Evolutionary conservation across 2,329 filamentous ascomycete genomes (phyloP).

Genomic region (Talaromyces pinophilus): DNA sequence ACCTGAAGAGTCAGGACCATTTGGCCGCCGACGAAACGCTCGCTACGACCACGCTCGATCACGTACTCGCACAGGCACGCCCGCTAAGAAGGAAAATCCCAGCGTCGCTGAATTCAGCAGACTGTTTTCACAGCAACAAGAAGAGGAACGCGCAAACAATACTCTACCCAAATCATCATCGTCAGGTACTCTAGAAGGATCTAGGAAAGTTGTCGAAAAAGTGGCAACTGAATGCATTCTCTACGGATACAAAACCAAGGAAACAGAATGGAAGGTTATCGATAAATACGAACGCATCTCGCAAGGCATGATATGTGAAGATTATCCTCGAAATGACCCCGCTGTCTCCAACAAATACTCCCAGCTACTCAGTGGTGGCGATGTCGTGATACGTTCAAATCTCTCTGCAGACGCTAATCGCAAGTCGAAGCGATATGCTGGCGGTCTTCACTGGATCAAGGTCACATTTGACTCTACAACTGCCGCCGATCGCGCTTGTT

Average conservation of each 20-base stretch:
- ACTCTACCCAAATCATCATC: conserved; percentile 44
- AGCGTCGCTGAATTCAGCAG: conserved; percentile 52
- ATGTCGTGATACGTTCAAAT: conserved; percentile 66
- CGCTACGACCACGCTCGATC: conserved; percentile 49
- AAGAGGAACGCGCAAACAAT: conserved; percentile 42
- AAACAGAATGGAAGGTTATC: conserved; percentile 76
- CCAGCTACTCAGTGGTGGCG: conserved; percentile 71
- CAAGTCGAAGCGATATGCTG: conserved; percentile 77
- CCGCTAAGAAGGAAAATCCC: conserved; percentile 59
- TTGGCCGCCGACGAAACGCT: conserved; percentile 56
- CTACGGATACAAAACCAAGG: conserved; percentile 74
- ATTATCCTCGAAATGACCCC: conserved; percentile 85
- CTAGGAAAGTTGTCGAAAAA: conserved; percentile 45
- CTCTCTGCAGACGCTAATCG: conserved; percentile 72
- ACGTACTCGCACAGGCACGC: conserved; percentile 60
- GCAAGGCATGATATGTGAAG: conserved; percentile 79
- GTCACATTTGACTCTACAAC: conserved; percentile 75
- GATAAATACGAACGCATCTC: conserved; percentile 85
- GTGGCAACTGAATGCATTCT: conserved; percentile 78
- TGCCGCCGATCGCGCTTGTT: conserved; percentile 69
- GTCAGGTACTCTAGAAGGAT: conserved; percentile 43
- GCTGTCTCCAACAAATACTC: conserved; percentile 68
- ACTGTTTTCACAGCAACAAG: conserved; percentile 48
- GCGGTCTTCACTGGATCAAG: conserved; percentile 90
- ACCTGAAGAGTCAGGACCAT: conserved; percentile 63